These are phyloP conservation scores for Raphanus raphanistrum DNA, from an alignment of 345 rosid species.

Conservation along the genomic window DNA sequence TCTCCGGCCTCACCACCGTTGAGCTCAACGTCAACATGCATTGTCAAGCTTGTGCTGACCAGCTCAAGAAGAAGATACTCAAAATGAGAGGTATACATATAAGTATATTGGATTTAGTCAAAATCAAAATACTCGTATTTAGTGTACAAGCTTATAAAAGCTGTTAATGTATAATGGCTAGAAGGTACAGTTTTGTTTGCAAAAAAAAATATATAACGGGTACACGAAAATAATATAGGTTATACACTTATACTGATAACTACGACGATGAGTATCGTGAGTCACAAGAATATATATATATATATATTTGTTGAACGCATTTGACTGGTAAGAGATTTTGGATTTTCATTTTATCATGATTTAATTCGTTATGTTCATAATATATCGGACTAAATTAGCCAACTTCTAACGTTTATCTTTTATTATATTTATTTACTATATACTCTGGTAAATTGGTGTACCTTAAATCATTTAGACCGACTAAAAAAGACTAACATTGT, in stretches of 20 bases:
- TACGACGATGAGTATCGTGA: neutral
- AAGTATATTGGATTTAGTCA: neutral
- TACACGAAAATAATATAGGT: neutral
- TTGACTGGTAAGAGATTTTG: neutral
- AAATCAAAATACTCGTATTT: neutral
- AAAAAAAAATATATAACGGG: too few species aligned
- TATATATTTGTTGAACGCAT: neutral
- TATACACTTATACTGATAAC: neutral
- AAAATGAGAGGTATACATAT: conserved; percentile 79
- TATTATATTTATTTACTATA: too few species aligned
- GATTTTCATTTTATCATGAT: neutral
- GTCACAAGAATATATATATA: neutral
- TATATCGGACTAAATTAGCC: neutral
- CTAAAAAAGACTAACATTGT: neutral
- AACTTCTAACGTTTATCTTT: neutral
- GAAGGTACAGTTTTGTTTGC: too few species aligned
- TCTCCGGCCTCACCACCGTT: conserved; percentile 59
- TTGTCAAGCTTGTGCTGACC: conserved; percentile 92
- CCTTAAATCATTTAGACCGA: neutral
- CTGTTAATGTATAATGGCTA: too few species aligned
- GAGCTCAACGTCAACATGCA: conserved; percentile 92
- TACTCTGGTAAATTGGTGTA: neutral
- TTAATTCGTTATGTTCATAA: neutral
- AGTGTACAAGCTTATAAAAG: neutral
- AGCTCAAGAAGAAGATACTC: conserved; percentile 77